These are phyloP conservation scores for Dendrobium officinale DNA, from an alignment of 106 monocot species.

Conservation along the genomic window DNA sequence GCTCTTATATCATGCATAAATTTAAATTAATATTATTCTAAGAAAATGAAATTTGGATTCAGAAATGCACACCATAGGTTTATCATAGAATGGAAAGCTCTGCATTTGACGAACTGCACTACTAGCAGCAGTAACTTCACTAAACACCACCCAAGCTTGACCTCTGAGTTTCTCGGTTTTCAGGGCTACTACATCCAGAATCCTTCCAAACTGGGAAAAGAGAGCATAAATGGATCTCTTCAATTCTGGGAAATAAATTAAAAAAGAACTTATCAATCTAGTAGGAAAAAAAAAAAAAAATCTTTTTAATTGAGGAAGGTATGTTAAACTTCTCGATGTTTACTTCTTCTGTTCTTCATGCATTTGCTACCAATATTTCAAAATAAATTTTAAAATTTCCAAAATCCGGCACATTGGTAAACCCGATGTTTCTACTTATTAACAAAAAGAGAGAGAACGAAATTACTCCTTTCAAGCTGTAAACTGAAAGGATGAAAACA, in stretches of 20 bases:
- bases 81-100: slow-evolving; percentile 91
- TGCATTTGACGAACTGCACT: slow-evolving; percentile 91
- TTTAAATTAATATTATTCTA: not conserved
- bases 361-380: not conserved
- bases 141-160: slow-evolving; percentile 93
- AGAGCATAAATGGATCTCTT: slow-evolving; percentile 91
- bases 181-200: slow-evolving; percentile 82
- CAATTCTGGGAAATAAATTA: slow-evolving; percentile 41
- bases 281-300: not conserved
- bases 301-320: not conserved
- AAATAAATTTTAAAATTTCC: not conserved
- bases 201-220: slow-evolving; percentile 91
- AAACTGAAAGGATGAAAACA: not conserved
- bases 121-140: slow-evolving; percentile 89
- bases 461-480: not conserved
- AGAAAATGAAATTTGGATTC: not conserved
- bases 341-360: not conserved
- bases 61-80: slow-evolving; percentile 57
- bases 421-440: not conserved
- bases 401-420: not conserved
- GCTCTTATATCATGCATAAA: not conserved
- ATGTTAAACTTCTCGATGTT: not conserved
- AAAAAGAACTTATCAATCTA: not conserved
- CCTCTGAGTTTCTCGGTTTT: slow-evolving; percentile 80
- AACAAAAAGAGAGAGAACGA: not conserved